phyloP scores from a whole-genome alignment of 116 monocot genomes.

The Cymodocea nodosa region DNA sequence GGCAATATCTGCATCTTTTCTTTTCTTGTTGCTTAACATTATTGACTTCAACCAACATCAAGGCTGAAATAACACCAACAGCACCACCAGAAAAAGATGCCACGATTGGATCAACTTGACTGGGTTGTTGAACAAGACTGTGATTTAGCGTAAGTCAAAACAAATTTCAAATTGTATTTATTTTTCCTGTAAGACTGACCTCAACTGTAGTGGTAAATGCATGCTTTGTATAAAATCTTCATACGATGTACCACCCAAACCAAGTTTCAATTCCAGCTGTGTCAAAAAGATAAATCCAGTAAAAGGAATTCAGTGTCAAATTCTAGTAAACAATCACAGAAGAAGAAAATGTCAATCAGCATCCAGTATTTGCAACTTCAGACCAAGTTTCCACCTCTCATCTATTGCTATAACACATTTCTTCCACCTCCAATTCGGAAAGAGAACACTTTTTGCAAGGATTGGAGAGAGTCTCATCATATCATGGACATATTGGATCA shows the following conservation, averaged over 20 bases:
- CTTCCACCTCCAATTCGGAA: too few relatives aligned
- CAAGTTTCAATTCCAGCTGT: constrained; percentile 82
- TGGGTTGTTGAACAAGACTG: constrained; percentile 24
- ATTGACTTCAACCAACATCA: constrained; percentile 82
- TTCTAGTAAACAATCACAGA: too few relatives aligned
- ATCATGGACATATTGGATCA: too few relatives aligned
- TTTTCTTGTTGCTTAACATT: constrained; percentile 85
- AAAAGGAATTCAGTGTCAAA: too few relatives aligned
- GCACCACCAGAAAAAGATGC: constrained; percentile 92
- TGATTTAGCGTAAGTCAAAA: not conserved
- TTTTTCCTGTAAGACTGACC: constrained; percentile 20
- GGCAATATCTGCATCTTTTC: constrained; percentile 90
- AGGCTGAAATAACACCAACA: constrained; percentile 84
- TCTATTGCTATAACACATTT: too few relatives aligned
- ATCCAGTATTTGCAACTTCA: too few relatives aligned
- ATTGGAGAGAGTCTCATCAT: too few relatives aligned
- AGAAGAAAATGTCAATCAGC: too few relatives aligned
- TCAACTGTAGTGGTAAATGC: constrained; percentile 80
- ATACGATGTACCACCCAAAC: constrained; percentile 85
- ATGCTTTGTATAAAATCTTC: constrained; percentile 80
- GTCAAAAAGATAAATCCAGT: not conserved
- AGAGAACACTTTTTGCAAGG: too few relatives aligned
- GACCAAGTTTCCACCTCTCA: too few relatives aligned
- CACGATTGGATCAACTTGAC: constrained; percentile 92
- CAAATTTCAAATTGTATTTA: not conserved